Evolutionary conservation across 2,329 filamentous ascomycete genomes (phyloP), one percentile per base, ranked within the genome.

Genomic region (Fusarium sp.): DNA sequence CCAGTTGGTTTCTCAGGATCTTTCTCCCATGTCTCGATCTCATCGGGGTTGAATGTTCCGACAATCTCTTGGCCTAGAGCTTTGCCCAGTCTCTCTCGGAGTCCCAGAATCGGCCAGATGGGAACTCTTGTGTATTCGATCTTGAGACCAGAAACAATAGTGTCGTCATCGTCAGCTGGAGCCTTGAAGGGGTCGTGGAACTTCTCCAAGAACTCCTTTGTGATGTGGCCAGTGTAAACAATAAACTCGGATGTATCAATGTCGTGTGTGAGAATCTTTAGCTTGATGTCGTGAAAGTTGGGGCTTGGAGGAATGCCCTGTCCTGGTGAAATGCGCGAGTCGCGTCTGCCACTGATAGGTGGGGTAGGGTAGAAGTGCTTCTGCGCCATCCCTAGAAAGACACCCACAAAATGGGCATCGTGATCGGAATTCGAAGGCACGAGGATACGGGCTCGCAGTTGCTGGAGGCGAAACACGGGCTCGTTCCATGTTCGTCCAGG

Each of bases 361-460:
- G 78, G 79, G 24, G 47, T 39, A 15, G 70, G 72, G 75, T 90
- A 89, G 64, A 88, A 88, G 52, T 87, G 84, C 14, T 84, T 82
- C 74, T 91, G 89, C 13, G 89, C 89, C 86, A 90, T 88, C 52
- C 87, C 86, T 18, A 91, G 74, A 64, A 90, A 86, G 48, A 86
- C 83, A 26, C 84, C 87, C 10, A 88, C 81, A 41, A 89, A 82
- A 64, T 88, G 86, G 1, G 86, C 82, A 74, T 91, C 89, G 54
- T 88, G 85, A 55, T 89, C 84, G 5, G 78, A 68, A 55, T 89
- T 83, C 6, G 80, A 77, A 0, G 89, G 89, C 8, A 86, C 65
- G 8, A 90, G 80, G 52, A 81, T 80, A 75, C 85, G 87, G 10
- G 84, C 83, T 4, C 87, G 84, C 20, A 87, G 77, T 39, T 80